Base-by-base conservation (phyloP, 345 rosid genomes). In the Hirschfeldia incana region DNA sequence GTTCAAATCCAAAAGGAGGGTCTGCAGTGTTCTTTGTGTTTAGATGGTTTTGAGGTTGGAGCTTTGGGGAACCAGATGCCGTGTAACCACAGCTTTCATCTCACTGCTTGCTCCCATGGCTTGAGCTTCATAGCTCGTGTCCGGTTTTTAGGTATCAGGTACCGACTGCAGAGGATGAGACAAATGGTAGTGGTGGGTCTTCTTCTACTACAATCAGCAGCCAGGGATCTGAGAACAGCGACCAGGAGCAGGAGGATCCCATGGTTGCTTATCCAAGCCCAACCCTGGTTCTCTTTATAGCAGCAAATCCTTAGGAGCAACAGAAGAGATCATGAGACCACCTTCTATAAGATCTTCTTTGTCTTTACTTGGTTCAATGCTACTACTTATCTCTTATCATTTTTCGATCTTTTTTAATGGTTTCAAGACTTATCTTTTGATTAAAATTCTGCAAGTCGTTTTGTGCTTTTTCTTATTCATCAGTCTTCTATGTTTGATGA, bases 121-220 rank as follows among this genome's bases (percentile, higher is more conserved):
- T 94, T 77, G 97, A 92, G 85, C 93, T 94, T 76, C 98, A 94
- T 55, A 91, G 97, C 76, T 89, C 97, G 17, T 94, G 97, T 58
- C 97, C 97, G 0, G 88, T 94, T 70, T 94, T 97, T 73, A 87
- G 98, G 81, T 73, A 68, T 33, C 36, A 33, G 36, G 6, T 33
- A 33, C 36, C 36, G 6, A 33, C 36, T 33, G 36, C 36, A 1
- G 36, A 33, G 69, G 8, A 44, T 68, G 74, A 68, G 13, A 42
- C 46, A 12, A 42, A 33, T 33, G 36, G 36, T 33, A 6, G 5
- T 33, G 36, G 36, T 33, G 36, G 6, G 4, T 5, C 6, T 5
- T 33, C 36, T 33, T 33, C 36, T 33, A 4, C 36, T 33, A 33
- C 36, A 33, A 33, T 5, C 36, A 33, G 36, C 36, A 33, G 36